Percentiles rank a stretch among this genome's conserved stretches.
phyloP scores from a whole-genome alignment of 352 stramenopile genomes.

The Globisporangium nunn region DNA sequence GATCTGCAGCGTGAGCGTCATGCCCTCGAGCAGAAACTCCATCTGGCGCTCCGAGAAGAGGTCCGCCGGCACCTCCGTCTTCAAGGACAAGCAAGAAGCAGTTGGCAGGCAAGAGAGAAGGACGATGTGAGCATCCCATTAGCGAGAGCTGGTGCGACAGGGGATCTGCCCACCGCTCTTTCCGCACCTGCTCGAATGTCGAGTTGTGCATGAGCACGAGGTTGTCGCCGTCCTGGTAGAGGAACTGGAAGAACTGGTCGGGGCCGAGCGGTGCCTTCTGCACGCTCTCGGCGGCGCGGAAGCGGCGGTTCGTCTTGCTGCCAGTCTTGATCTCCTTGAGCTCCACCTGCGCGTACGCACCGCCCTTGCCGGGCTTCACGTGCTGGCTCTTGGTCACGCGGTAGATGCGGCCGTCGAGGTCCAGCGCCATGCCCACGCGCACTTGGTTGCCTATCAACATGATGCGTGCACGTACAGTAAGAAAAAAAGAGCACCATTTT shows the following conservation, averaged over 20 bases:
- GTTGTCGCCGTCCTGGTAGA: constrained; percentile 75
- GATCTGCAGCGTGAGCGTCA: constrained; percentile 79
- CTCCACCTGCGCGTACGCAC: constrained; percentile 74
- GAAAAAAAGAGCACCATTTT: neutral
- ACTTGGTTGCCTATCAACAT: constrained; percentile 63
- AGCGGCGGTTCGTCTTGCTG: constrained; percentile 76
- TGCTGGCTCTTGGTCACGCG: constrained; percentile 80
- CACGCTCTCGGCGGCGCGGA: constrained; percentile 73
- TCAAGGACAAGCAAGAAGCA: neutral
- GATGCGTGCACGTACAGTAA: neutral
- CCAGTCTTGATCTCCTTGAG: constrained; percentile 86
- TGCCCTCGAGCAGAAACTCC: constrained; percentile 72
- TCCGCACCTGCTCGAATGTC: constrained; percentile 69
- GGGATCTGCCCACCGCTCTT: neutral
- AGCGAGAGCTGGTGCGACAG: neutral
- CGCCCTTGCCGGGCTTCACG: constrained; percentile 81
- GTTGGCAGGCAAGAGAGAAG: too few species aligned
- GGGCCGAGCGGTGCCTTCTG: constrained; percentile 68
- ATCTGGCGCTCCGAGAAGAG: constrained; percentile 71
- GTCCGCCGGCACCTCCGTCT: constrained; percentile 69
- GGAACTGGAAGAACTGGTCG: constrained; percentile 75
- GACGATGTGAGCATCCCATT: too few species aligned
- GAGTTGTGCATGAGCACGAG: constrained; percentile 81
- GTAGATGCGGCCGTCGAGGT: constrained; percentile 81
- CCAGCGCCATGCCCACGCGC: constrained; percentile 72